Base-by-base conservation (phyloP, 208 protist genomes). In the Acanthamoeba rhysodes region DNA sequence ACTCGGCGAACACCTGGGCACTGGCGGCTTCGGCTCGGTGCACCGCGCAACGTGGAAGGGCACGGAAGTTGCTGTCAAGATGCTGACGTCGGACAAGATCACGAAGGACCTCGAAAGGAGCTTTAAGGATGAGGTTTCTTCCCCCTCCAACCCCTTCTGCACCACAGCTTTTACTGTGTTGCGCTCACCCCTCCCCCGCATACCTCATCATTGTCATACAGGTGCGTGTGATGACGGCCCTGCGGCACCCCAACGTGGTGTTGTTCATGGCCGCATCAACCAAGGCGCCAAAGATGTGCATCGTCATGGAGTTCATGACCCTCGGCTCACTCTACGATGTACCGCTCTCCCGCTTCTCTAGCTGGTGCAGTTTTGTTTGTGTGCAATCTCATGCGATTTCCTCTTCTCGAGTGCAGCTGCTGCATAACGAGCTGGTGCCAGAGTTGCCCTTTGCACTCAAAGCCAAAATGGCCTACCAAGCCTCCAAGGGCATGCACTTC, bases 251-350 rank as follows among this genome's bases (percentile, higher is more conserved):
- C 41, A 97, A 97, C 3, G 62, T 97, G 7, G 95, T 96, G 8
- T 50, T 97, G 24, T 97, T 96, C 57, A 96, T 97, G 57, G 96
- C 94, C 8, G 96, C 87, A 7, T 97, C 94, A 9, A 76, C 84
- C 29, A 90, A 29, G n/a, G 80, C 41, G 37, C 48, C 48, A 22
- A 53, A 90, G 48, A 90, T 90, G 80, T 53, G 48, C 50, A 90
- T 90, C 24, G 80, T 90, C 27, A 90, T 53, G 48, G 80, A 90
- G 80, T 64, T 64, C 27, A 90, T 90, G 80, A 4, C 80, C 7
- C 41, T 64, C 27, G 80, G 80, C 32, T 64, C 24, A 0, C 48
- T 90, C 0, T 80, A 16, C 24, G 72, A 80, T 9, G 72, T 80
- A 80, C 72, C 27, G 2, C 0, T 68, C 62, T 27, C 24, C 45